phyloP scores from a whole-genome alignment of 1,284 basidiomycete genomes.

The Exsudoporus floridanus region DNA sequence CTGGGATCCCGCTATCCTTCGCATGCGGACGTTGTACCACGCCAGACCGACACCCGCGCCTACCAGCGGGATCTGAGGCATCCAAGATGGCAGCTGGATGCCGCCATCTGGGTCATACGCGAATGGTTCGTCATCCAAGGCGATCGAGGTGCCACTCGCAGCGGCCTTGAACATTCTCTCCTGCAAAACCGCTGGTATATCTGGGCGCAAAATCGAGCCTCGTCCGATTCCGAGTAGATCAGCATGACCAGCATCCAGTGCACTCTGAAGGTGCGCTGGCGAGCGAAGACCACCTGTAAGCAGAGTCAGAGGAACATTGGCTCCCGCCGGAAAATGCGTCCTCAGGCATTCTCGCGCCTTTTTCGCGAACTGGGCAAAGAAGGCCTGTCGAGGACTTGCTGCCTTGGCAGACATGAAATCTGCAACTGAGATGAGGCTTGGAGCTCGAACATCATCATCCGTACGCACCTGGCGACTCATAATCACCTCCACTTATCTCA shows the following conservation, averaged over 20 bases:
- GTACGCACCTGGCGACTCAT: slow-evolving; percentile 70
- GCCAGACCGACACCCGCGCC: slow-evolving; percentile 56
- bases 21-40: slow-evolving; percentile 60
- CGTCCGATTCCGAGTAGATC: slow-evolving; percentile 81
- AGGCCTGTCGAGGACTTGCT: slow-evolving; percentile 47
- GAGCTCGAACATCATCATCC: not conserved
- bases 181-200: slow-evolving; percentile 50
- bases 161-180: slow-evolving; percentile 13
- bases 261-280: slow-evolving; percentile 56
- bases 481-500: slow-evolving; percentile 86
- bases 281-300: slow-evolving; percentile 81
- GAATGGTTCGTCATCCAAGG: slow-evolving; percentile 36
- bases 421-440: slow-evolving; percentile 16
- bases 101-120: slow-evolving; percentile 39
- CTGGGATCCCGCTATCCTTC: slow-evolving; percentile 42
- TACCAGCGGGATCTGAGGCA: slow-evolving; percentile 50
- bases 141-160: slow-evolving; percentile 12
- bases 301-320: slow-evolving; percentile 58
- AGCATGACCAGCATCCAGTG: slow-evolving; percentile 53
- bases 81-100: slow-evolving; percentile 25
- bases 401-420: slow-evolving; percentile 42
- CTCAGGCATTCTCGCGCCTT: slow-evolving; percentile 48
- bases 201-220: slow-evolving; percentile 61
- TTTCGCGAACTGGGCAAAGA: slow-evolving; percentile 62
- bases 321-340: slow-evolving; percentile 34